Evolutionary conservation across 768 basidiomycete species (phyloP), one percentile per base, ranked within the genome.

Genomic region (Pleurotus tuoliensis): DNA sequence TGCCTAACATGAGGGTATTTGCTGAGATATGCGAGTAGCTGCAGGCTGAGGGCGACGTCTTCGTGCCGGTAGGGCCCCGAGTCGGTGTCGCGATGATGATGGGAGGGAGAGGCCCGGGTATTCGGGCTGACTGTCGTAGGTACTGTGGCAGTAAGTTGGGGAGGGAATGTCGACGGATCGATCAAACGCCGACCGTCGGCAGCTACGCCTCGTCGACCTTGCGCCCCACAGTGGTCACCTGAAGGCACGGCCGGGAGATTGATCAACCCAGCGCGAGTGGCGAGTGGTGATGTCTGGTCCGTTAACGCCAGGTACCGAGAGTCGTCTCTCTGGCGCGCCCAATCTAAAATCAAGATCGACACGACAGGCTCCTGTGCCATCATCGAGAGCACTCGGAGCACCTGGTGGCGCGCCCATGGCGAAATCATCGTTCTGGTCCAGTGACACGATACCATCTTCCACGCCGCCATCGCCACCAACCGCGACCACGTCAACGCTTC

Each of bases 1-100:
- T 94, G 88, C 8, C 97, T 79, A 3, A 98, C 96, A 68, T 98
- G 96, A 0, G 97, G 94, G 67, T 99, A 98, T 71, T 99, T 98
- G 73, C 90, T 93, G 15, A 98, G 79, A 67, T 99, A 98, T 3
- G 97, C 97, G 1, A 99, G 80, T 2, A 98, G 84, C 69, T 99
- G 96, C 11, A 99, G 73, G 16, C 88, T 84, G 7, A 95, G 82
- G 1, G 98, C 76, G 0, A 98, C 92, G 60, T 97, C 95, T 64
- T 99, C 96, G 67, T 98, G 94, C 24, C 92, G 82, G 71, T 95
- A 97, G 0, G 89, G 90, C 0, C 89, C 88, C 0, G 72, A 67
- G 18, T 70, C 71, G 4, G 61, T 40, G 55, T 64, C 61, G 46
- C 64, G 65, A 56, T 70, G 69, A 43, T 72, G 64, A 58, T 76